Evolutionary conservation across 768 basidiomycete genomes (phyloP).

Genomic region (Serendipita sp.): DNA sequence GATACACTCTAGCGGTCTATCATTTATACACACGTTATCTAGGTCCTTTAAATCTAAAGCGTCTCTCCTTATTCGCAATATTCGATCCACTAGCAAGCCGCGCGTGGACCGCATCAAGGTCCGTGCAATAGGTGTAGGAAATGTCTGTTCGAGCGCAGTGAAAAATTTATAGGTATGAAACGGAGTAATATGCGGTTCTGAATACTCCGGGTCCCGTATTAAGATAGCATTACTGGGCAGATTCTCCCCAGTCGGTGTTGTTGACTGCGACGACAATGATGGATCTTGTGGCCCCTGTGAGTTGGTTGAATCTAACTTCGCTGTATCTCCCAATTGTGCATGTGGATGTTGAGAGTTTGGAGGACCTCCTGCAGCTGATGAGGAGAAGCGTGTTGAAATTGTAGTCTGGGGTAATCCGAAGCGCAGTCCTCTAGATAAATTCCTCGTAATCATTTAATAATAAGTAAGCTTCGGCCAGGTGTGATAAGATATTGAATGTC

Average conservation of each 20-base stretch:
- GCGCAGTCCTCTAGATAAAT: background rate
- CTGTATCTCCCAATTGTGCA: background rate
- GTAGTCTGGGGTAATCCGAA: background rate
- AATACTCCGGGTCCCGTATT: background rate
- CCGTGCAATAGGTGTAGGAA: conserved; percentile 54
- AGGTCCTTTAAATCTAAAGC: conserved; percentile 61
- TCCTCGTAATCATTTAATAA: background rate
- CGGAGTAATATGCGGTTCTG: conserved; percentile 32
- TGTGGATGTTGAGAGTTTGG: background rate
- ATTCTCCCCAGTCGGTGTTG: background rate
- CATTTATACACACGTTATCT: conserved; percentile 46
- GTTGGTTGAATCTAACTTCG: background rate
- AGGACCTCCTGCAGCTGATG: background rate
- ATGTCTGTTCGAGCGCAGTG: conserved; percentile 48
- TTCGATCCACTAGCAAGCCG: conserved; percentile 59
- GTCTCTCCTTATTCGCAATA: conserved; percentile 52
- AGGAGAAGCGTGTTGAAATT: background rate
- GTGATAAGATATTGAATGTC: background rate
- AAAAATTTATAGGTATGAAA: conserved; percentile 77
- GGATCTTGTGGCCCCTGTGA: background rate
- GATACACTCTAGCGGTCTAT: background rate
- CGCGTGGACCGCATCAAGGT: conserved; percentile 73
- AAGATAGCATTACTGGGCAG: background rate
- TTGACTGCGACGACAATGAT: background rate
- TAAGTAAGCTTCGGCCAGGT: background rate